phyloP scores from a whole-genome alignment of 441 rosid species.

The Gossypium trilobum region DNA sequence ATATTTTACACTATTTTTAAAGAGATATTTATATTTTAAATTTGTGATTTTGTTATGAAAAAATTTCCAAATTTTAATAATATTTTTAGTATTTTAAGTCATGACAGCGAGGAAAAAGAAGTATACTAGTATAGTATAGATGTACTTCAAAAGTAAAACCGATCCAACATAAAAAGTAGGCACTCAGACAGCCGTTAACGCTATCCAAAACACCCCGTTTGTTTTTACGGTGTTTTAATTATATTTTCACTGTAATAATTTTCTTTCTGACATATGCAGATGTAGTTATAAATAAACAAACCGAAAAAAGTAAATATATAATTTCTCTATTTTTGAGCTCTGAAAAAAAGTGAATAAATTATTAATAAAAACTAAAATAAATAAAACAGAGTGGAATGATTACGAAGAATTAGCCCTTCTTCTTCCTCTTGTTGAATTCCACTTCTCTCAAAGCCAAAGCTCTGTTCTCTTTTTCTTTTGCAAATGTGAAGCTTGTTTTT shows the following conservation, averaged over 20 bases:
- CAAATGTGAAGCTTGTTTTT: neutral
- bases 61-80: too few relatives aligned
- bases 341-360: neutral
- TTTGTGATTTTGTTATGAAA: too few relatives aligned
- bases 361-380: neutral
- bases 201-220: neutral
- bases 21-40: too few relatives aligned
- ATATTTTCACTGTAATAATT: neutral
- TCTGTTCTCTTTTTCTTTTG: neutral
- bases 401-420: neutral
- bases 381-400: neutral
- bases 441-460: neutral
- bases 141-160: too few relatives aligned
- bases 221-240: neutral
- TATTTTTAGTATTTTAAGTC: too few relatives aligned
- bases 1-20: too few relatives aligned
- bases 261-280: neutral
- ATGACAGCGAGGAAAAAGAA: too few relatives aligned
- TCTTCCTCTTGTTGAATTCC: neutral
- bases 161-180: too few relatives aligned
- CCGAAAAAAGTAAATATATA: neutral
- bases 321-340: neutral
- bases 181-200: neutral
- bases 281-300: neutral
- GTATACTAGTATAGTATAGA: too few relatives aligned